Percentiles rank a stretch among this genome's conserved stretches.
Evolutionary conservation across 2,329 filamentous ascomycete species (phyloP).

Genomic region (Diaporthe eres): DNA sequence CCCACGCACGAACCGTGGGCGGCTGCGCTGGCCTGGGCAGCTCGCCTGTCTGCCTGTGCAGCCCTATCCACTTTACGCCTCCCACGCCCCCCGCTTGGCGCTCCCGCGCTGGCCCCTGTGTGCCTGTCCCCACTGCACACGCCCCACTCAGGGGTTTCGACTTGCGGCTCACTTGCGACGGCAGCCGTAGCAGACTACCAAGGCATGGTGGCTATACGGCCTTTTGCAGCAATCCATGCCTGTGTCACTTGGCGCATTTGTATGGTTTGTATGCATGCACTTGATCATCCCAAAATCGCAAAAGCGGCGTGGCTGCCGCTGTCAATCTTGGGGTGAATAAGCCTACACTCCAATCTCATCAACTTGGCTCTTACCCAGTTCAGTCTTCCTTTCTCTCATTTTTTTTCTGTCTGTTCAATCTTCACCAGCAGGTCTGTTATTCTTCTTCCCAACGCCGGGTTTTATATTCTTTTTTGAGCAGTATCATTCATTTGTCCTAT

Average conservation of each 20-base stretch:
- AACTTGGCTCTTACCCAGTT: not conserved
- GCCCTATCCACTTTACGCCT: slow-evolving; percentile 20
- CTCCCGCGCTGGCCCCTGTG: slow-evolving; percentile 14
- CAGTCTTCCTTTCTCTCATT: not conserved
- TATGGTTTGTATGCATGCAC: not conserved
- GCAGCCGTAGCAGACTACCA: slow-evolving; percentile 35
- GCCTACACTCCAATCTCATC: not conserved
- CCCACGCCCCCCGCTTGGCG: not conserved
- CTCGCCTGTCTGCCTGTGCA: not conserved
- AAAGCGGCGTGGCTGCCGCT: slow-evolving; percentile 25
- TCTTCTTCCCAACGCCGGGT: not conserved
- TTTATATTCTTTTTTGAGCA: not conserved
- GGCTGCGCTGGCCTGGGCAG: not conserved
- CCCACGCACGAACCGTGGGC: slow-evolving; percentile 21
- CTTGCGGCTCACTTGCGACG: slow-evolving; percentile 39
- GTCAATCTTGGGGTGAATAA: slow-evolving; percentile 7
- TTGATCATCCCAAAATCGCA: slow-evolving; percentile 15
- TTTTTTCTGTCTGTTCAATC: slow-evolving; percentile 11
- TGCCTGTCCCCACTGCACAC: not conserved
- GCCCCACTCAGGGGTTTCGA: slow-evolving; percentile 38
- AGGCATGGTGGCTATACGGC: slow-evolving; percentile 20
- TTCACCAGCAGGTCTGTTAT: slow-evolving; percentile 40
- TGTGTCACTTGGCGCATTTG: slow-evolving; percentile 12
- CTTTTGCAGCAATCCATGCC: slow-evolving; percentile 21
- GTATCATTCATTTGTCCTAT: not conserved